Evolutionary conservation across 306 rosid genomes (phyloP).

Genomic region (Cicer cuneatum): DNA sequence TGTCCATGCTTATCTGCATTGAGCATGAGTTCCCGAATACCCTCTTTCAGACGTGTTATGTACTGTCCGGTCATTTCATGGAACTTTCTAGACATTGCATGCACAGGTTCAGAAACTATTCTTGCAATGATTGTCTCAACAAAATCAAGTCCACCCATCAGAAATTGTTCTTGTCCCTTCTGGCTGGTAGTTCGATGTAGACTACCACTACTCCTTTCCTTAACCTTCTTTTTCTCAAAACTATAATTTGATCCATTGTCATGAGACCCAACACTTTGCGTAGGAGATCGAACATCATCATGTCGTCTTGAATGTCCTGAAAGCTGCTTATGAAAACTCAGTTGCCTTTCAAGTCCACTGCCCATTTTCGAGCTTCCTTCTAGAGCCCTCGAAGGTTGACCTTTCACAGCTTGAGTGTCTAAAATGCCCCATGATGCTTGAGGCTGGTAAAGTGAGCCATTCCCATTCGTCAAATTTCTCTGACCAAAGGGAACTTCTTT

Average conservation of each 20-base stretch:
- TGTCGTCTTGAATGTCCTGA: conserved; percentile 78
- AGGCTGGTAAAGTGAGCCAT: conserved; percentile 67
- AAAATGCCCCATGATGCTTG: conserved; percentile 67
- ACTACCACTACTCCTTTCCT: conserved; percentile 73
- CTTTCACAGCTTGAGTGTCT: conserved; percentile 70
- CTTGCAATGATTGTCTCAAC: conserved; percentile 70
- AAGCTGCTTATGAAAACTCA: conserved; percentile 84
- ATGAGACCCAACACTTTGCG: conserved; percentile 90
- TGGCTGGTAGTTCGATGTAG: conserved; percentile 71
- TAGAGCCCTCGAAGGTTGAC: conserved; percentile 63
- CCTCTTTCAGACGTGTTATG: conserved; percentile 64
- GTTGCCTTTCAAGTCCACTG: conserved; percentile 79
- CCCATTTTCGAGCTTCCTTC: conserved; percentile 80
- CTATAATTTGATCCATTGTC: conserved; percentile 83
- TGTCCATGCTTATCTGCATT: conserved; percentile 73
- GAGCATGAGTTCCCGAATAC: conserved; percentile 68
- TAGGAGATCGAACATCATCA: conserved; percentile 81
- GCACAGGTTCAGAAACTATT: conserved; percentile 78
- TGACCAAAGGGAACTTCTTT: conserved; percentile 75
- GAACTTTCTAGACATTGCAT: conserved; percentile 75
- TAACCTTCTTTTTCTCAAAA: conserved; percentile 72
- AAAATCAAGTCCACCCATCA: conserved; percentile 66
- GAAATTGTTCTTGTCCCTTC: conserved; percentile 72
- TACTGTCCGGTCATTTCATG: conserved; percentile 74
- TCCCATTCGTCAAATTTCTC: conserved; percentile 62